A percentile compares a stretch with the other conserved stretches of the same genome.
These are phyloP conservation scores for Debaryomyces sp. DNA, from an alignment of 1,139 yeast genomes.

Conservation along the genomic window DNA sequence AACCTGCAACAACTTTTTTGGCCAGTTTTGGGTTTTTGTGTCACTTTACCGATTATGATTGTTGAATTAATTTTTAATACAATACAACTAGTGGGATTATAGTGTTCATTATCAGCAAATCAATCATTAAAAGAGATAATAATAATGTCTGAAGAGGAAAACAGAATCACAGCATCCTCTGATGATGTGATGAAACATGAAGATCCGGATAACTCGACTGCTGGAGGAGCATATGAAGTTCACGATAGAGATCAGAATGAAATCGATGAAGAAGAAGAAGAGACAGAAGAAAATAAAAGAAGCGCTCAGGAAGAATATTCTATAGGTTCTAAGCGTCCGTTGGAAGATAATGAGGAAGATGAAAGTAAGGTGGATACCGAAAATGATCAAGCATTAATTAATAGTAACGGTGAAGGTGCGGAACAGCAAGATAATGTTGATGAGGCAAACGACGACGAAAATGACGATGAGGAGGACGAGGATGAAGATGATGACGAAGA, in stretches of 20 bases:
- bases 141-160: slow-evolving; percentile 14
- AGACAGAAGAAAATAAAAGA: slow-evolving; percentile 10
- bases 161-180: slow-evolving; percentile 4
- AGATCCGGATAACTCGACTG: slow-evolving; percentile 9
- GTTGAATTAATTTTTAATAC: not conserved
- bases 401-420: slow-evolving; percentile 9
- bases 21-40: not conserved
- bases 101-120: slow-evolving; percentile 4
- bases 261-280: slow-evolving; percentile 41
- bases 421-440: slow-evolving; percentile 13
- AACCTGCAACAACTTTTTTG: slow-evolving; percentile 3
- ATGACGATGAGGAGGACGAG: slow-evolving; percentile 38
- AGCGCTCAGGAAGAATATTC: slow-evolving; percentile 8
- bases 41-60: not conserved
- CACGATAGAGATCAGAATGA: slow-evolving; percentile 47
- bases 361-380: not conserved
- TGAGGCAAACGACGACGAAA: slow-evolving; percentile 14
- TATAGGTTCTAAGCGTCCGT: slow-evolving; percentile 11
- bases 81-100: not conserved
- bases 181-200: slow-evolving; percentile 22
- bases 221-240: slow-evolving; percentile 19
- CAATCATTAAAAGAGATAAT: slow-evolving; percentile 7
- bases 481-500: slow-evolving; percentile 68
- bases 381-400: slow-evolving; percentile 9
- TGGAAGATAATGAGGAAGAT: slow-evolving; percentile 11